Conservation (phyloP, 1,139 yeast genomes). For the Zygotorulaspora mrakii region DNA sequence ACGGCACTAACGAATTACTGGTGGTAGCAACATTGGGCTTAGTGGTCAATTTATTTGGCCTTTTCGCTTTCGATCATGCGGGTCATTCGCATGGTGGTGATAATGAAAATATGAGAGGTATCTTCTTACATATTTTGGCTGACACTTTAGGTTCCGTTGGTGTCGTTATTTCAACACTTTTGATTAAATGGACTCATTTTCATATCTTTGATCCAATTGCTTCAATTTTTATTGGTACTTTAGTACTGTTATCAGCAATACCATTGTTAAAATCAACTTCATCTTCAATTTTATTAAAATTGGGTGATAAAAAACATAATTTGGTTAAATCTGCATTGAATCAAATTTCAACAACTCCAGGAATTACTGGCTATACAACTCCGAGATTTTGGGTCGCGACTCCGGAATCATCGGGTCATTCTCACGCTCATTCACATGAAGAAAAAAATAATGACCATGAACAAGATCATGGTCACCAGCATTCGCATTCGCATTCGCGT, state of each 20-base stretch:
- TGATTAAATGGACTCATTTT: conserved; percentile 56
- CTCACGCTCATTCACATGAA: conserved; percentile 21
- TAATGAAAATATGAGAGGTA: conserved; percentile 92
- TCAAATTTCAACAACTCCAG: conserved; percentile 66
- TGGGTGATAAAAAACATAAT: conserved; percentile 56
- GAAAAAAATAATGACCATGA: conserved; percentile 2
- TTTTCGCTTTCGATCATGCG: conserved; percentile 84
- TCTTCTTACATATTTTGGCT: conserved; percentile 86
- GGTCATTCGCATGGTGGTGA: conserved; percentile 42
- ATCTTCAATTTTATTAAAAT: conserved; percentile 60
- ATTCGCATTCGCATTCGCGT: conserved; percentile 21
- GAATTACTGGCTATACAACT: conserved; percentile 78
- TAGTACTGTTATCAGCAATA: conserved; percentile 75
- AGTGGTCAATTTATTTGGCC: conserved; percentile 84
- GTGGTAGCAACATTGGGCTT: conserved; percentile 83
- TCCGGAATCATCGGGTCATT: conserved; percentile 24
- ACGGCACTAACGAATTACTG: conserved; percentile 79
- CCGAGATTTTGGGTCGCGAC: conserved; percentile 87
- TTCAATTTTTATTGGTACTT: conserved; percentile 75
- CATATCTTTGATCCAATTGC: conserved; percentile 84
- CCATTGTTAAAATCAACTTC: conserved; percentile 84
- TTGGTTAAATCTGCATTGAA: conserved; percentile 59
- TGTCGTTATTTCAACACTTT: conserved; percentile 78
- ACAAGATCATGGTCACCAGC: conserved; percentile 22
- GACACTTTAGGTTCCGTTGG: conserved; percentile 97